Percentiles rank a stretch among this genome's conserved stretches.
phyloP scores from a whole-genome alignment of 352 stramenopile species.

The Phytophthora litchii region DNA sequence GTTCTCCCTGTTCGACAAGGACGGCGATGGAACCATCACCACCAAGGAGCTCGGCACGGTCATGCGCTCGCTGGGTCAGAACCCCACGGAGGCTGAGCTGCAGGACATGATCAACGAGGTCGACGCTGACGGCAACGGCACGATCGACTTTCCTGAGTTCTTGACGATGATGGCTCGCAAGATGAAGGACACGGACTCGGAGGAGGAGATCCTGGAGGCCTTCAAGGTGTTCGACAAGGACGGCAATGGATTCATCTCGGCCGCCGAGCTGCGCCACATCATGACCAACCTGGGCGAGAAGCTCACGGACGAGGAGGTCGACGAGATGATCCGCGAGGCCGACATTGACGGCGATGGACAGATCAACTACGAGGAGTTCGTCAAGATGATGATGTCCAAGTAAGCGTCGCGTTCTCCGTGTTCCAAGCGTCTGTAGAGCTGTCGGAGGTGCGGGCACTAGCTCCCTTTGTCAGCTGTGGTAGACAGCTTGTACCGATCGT shows the following conservation, averaged over 20 bases:
- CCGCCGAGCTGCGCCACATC: conserved; percentile 97
- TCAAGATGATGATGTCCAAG: conserved; percentile 99
- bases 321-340: conserved; percentile 99
- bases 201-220: conserved; percentile 98
- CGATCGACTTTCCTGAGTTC: conserved; percentile 99
- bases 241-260: conserved; percentile 99
- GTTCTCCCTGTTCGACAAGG: conserved; percentile 99
- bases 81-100: conserved; percentile 97
- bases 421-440: not conserved
- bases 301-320: conserved; percentile 98
- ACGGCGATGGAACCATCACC: conserved; percentile 98
- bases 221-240: conserved; percentile 99
- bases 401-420: conserved; percentile 68
- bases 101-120: conserved; percentile 99
- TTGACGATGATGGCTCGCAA: conserved; percentile 99
- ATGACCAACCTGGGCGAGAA: conserved; percentile 99
- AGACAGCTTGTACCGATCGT: conserved; percentile 1
- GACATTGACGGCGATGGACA: conserved; percentile 99
- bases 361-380: conserved; percentile 99
- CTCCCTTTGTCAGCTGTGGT: not conserved
- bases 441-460: conserved; percentile 8
- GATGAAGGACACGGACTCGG: conserved; percentile 99
- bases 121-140: conserved; percentile 99
- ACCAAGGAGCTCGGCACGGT: conserved; percentile 99
- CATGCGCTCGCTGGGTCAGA: conserved; percentile 98